These are phyloP conservation scores for Penicillium dipodomyicola DNA, from an alignment of 495 filamentous ascomycete genomes.

Conservation along the genomic window DNA sequence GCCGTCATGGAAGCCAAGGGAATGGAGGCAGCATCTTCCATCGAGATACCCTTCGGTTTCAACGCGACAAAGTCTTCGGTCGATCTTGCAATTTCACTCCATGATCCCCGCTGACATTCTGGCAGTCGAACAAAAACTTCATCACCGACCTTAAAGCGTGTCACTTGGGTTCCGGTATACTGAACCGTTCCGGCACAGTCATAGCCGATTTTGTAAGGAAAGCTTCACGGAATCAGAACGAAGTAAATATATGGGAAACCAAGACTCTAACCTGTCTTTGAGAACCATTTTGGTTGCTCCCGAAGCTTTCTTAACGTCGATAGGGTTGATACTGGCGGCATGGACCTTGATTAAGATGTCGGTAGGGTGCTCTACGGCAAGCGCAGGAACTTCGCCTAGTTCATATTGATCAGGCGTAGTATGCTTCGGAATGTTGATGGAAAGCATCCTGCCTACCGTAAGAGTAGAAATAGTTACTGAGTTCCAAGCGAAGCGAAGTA, in stretches of 20 bases:
- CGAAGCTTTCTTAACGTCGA: constrained; percentile 49
- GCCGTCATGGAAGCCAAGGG: constrained; percentile 41
- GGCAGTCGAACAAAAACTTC: constrained; percentile 46
- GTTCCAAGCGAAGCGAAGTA: not conserved
- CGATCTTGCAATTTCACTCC: constrained; percentile 41
- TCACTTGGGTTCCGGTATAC: constrained; percentile 42
- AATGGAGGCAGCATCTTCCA: constrained; percentile 45
- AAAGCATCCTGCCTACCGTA: constrained; percentile 39
- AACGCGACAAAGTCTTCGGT: constrained; percentile 35
- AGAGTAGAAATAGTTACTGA: not conserved
- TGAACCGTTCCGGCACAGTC: constrained; percentile 49
- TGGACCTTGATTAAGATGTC: constrained; percentile 52
- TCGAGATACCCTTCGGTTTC: constrained; percentile 38
- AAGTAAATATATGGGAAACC: not conserved
- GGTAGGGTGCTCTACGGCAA: constrained; percentile 36
- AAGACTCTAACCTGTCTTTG: constrained; percentile 19
- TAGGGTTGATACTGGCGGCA: constrained; percentile 48
- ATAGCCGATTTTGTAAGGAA: constrained; percentile 43
- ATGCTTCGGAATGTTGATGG: constrained; percentile 43
- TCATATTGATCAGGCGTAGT: constrained; percentile 43
- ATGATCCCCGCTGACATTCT: constrained; percentile 29
- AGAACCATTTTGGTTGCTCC: constrained; percentile 31
- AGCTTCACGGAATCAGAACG: constrained; percentile 17
- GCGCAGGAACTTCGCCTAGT: constrained; percentile 41
- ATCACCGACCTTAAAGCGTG: constrained; percentile 47